Base-by-base conservation (phyloP, 352 stramenopile genomes). In the Phytophthora rubi region DNA sequence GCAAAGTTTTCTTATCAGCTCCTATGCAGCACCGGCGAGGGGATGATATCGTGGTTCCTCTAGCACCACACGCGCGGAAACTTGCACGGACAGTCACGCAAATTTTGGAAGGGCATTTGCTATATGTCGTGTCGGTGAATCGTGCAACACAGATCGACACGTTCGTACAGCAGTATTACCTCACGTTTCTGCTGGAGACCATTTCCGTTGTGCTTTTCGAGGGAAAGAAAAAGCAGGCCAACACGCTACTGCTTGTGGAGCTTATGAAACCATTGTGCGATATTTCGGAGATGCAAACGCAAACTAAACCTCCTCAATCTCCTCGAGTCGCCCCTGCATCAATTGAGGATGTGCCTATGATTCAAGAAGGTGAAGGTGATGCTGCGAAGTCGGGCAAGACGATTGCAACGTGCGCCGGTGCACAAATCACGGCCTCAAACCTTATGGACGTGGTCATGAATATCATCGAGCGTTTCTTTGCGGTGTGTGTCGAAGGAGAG, bases 111-210 rank as follows among this genome's bases (percentile, higher is more conserved):
- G 71, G 62, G 2, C 77, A 92, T 56, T 54, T 94, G 12, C 60
- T 86, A 5, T 89, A 88, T 55, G 77, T 88, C 12, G 49, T 90
- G 7, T 75, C 75, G 6, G 63, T 72, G 30, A 57, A 57, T 49
- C 76, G 77, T 47, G 73, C 77, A 13, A 75, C 75, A 56, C 70
- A 89, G 53, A 85, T 85, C 7, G 75, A 90, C 30, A 65, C 61
- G 2, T 93, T 93, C 30, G 85, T 86, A 4, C 83, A 81, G 62
- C 85, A 92, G 60, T 95, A 92, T 58, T 93, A 92, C 47, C 61
- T 94, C 3, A 81, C 83, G 12, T 96, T 92, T 23, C 68, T 95
- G 3, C 68, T 96, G 35, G 89, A 96, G 60, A 95, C 89, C 6
- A 82, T 93, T 9, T 84, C 88, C 37, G 71, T 79, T 42, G 76